Conservation (phyloP, 2,329 filamentous ascomycete genomes). For the Metarhizium album region DNA sequence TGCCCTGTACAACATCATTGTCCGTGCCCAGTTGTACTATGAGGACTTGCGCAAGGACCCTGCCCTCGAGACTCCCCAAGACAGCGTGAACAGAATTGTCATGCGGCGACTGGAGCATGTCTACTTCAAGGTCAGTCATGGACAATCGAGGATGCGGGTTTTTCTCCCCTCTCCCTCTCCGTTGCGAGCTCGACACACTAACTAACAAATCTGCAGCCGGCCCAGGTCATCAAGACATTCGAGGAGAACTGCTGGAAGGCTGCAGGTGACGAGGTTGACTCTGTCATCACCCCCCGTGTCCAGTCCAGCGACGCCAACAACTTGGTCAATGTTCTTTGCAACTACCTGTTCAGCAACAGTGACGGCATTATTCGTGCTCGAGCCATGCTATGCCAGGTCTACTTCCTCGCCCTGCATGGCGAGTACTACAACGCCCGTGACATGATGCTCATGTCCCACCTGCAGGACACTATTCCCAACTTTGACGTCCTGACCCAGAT, state of each 20-base stretch:
- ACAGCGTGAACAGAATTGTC: constrained; percentile 82
- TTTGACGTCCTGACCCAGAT: constrained; percentile 98
- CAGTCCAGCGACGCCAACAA: constrained; percentile 57
- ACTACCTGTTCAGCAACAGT: constrained; percentile 87
- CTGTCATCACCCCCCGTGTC: constrained; percentile 65
- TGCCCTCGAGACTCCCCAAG: constrained; percentile 65
- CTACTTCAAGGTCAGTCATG: constrained; percentile 72
- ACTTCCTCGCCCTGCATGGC: constrained; percentile 94
- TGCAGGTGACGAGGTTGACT: constrained; percentile 60
- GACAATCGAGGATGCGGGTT: neutral
- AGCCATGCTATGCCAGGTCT: constrained; percentile 97
- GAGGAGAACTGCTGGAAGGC: constrained; percentile 91
- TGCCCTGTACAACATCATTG: constrained; percentile 81
- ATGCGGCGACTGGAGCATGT: constrained; percentile 94
- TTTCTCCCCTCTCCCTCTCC: neutral
- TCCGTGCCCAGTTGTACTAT: constrained; percentile 79
- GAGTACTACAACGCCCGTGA: constrained; percentile 97
- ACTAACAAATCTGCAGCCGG: constrained; percentile 41
- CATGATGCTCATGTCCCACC: constrained; percentile 99
- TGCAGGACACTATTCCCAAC: constrained; percentile 92
- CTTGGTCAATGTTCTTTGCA: constrained; percentile 81
- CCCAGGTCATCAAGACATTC: constrained; percentile 83
- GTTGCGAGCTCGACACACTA: neutral
- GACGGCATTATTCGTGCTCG: constrained; percentile 93
- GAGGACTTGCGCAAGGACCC: constrained; percentile 65